Conservation (phyloP, 1,284 basidiomycete species). For the Termitomyces sp. region DNA sequence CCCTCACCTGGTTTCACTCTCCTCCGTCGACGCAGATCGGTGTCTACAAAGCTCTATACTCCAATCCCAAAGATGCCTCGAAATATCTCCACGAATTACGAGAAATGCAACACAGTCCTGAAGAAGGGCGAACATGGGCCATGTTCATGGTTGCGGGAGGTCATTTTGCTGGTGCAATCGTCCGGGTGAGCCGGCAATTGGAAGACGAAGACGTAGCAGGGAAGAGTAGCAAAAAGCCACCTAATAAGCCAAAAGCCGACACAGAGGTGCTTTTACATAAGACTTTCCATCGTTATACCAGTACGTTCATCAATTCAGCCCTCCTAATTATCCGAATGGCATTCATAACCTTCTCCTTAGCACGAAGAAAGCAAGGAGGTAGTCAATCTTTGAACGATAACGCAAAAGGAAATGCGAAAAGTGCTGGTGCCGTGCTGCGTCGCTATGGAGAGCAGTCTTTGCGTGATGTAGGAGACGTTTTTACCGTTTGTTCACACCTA, state of each 20-base stretch:
- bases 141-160: constrained; percentile 96
- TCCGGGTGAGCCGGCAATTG: constrained; percentile 57
- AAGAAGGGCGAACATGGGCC: constrained; percentile 79
- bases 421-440: constrained; percentile 91
- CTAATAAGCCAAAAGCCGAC: constrained; percentile 56
- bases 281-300: constrained; percentile 98
- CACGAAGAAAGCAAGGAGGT: constrained; percentile 96
- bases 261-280: constrained; percentile 87
- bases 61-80: constrained; percentile 35
- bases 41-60: constrained; percentile 76
- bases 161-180: constrained; percentile 92
- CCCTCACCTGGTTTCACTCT: constrained; percentile 88
- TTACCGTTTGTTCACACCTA: background rate
- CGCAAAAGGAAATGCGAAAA: constrained; percentile 88
- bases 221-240: constrained; percentile 46
- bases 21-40: constrained; percentile 85
- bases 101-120: constrained; percentile 58
- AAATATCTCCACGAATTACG: constrained; percentile 56
- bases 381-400: constrained; percentile 92
- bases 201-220: constrained; percentile 39
- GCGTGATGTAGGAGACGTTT: constrained; percentile 60
- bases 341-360: constrained; percentile 34
- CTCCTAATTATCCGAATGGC: background rate
- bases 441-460: constrained; percentile 94
- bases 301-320: constrained; percentile 39